These are phyloP conservation scores for Malassezia psittaci DNA, from an alignment of 1,284 basidiomycete species.

Conservation along the genomic window DNA sequence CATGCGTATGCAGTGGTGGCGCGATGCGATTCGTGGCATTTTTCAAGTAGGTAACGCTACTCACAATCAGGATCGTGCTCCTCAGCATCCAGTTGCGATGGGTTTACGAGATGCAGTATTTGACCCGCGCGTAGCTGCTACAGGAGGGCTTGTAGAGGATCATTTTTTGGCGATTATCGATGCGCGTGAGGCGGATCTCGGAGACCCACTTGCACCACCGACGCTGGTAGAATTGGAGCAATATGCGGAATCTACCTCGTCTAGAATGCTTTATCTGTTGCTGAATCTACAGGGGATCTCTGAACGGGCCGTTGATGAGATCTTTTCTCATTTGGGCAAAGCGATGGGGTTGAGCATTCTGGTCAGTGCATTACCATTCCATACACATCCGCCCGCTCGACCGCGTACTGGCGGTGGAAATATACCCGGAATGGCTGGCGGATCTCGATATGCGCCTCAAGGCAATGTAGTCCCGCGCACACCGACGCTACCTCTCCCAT, in stretches of 20 bases:
- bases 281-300: conserved; percentile 28
- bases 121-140: conserved; percentile 27
- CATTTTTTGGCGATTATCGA: conserved; percentile 43
- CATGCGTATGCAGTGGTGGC: conserved; percentile 45
- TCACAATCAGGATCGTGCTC: conserved; percentile 24
- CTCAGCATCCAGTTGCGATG: conserved; percentile 37
- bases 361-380: conserved; percentile 33
- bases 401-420: conserved; percentile 17
- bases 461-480: conserved; percentile 15
- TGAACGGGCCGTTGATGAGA: conserved; percentile 32
- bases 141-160: conserved; percentile 38
- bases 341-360: conserved; percentile 33
- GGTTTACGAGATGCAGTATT: conserved; percentile 37
- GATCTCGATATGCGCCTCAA: conserved; percentile 13
- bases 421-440: conserved; percentile 1
- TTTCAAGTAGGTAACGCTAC: conserved; percentile 18
- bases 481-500: conserved; percentile 62
- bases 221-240: conserved; percentile 32
- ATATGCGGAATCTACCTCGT: conserved; percentile 38
- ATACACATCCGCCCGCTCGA: conserved; percentile 33
- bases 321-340: conserved; percentile 46
- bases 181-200: conserved; percentile 38
- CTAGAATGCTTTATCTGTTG: conserved; percentile 35
- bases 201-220: conserved; percentile 31
- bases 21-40: conserved; percentile 36